A percentile compares a stretch with the other conserved stretches of the same genome.
Evolutionary conservation across 306 rosid species (phyloP).

Genomic region (Malus sieversii): DNA sequence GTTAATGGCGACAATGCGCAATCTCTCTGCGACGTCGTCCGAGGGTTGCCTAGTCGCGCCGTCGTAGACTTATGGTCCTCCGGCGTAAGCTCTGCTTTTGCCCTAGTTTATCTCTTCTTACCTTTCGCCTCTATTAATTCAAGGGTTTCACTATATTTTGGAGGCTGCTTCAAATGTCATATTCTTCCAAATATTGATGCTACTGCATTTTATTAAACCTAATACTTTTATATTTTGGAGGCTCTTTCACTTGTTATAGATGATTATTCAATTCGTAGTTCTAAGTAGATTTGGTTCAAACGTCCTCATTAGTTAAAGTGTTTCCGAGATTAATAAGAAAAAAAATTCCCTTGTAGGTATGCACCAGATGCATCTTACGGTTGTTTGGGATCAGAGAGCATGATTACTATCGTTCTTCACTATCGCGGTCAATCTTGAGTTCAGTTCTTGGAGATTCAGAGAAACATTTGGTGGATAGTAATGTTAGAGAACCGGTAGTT

Average conservation of each 20-base stretch:
- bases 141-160: neutral
- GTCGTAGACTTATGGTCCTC: conserved; percentile 38
- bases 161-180: neutral
- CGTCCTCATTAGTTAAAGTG: neutral
- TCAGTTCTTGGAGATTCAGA: conserved; percentile 25
- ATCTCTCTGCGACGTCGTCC: conserved; percentile 20
- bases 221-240: neutral
- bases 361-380: conserved; percentile 65
- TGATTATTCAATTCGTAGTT: neutral
- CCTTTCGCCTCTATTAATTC: neutral
- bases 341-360: conserved; percentile 37
- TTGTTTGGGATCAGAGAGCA: conserved; percentile 44
- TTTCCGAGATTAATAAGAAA: neutral
- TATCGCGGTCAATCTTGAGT: conserved; percentile 22
- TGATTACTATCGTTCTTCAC: conserved; percentile 22
- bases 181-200: neutral
- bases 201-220: neutral
- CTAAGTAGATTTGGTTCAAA: neutral
- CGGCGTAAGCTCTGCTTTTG: conserved; percentile 32
- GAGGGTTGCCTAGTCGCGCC: conserved; percentile 41
- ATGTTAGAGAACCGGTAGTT: conserved; percentile 12
- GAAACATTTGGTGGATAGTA: conserved; percentile 3
- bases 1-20: neutral
- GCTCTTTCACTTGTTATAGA: neutral
- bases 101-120: neutral